These are phyloP conservation scores for Lasiodiplodia citricola DNA, from an alignment of 2,329 filamentous ascomycete species.

Conservation along the genomic window DNA sequence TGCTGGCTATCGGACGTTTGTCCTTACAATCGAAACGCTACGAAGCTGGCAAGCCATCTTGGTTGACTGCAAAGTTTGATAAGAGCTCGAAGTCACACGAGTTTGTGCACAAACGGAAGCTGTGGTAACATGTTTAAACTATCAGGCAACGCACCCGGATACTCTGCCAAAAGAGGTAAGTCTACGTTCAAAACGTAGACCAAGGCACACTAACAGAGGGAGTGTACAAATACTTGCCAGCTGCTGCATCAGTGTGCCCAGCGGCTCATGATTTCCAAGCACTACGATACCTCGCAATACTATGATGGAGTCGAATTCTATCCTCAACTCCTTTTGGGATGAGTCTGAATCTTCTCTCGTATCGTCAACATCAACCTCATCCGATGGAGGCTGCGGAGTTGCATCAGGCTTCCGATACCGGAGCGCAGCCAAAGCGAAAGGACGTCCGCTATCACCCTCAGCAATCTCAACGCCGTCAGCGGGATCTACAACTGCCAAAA, in stretches of 20 bases:
- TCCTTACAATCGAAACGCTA: neutral
- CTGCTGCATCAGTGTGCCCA: neutral
- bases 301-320: neutral
- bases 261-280: neutral
- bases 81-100: neutral
- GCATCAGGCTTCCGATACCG: neutral
- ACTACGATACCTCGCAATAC: neutral
- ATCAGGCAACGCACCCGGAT: neutral
- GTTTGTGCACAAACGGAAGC: constrained; percentile 2
- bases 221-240: neutral
- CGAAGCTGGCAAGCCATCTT: neutral
- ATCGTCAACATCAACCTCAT: neutral
- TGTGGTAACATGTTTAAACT: constrained; percentile 5
- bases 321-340: neutral
- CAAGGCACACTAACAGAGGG: neutral
- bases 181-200: neutral
- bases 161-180: neutral
- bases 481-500: neutral
- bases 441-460: neutral
- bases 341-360: neutral
- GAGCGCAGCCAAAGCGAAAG: neutral
- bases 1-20: neutral
- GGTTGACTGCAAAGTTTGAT: neutral
- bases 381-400: neutral
- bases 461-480: neutral